Conservation (phyloP, 2,329 filamentous ascomycete species). For the Penicillium occitanis region DNA sequence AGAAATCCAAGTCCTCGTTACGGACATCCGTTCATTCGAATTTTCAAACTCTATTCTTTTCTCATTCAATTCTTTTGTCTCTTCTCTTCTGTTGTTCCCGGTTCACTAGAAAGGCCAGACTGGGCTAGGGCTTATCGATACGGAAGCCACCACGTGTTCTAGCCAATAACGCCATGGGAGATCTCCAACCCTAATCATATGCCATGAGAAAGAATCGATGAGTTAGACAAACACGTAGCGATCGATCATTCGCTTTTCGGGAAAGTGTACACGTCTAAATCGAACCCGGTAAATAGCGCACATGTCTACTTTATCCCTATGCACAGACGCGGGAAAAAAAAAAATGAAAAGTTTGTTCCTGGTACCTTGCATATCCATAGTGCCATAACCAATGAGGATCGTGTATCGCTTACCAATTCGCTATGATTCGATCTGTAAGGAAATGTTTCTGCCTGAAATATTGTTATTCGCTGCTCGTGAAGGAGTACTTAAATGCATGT, state of each 20-base stretch:
- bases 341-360: constrained; percentile 10
- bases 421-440: background rate
- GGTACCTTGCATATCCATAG: constrained; percentile 12
- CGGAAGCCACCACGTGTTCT: constrained; percentile 9
- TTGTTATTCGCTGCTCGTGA: background rate
- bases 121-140: constrained; percentile 6
- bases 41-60: background rate
- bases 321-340: background rate
- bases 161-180: background rate
- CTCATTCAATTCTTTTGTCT: no score
- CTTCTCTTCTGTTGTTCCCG: no score
- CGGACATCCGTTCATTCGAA: background rate
- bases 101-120: background rate
- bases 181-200: background rate
- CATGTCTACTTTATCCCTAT: background rate
- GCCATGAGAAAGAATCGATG: background rate
- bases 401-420: background rate
- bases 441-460: constrained; percentile 2
- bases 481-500: background rate
- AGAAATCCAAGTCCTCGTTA: background rate
- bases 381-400: background rate
- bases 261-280: background rate
- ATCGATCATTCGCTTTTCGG: background rate
- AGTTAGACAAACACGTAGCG: constrained; percentile 6
- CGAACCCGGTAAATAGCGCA: background rate